These are phyloP conservation scores for Alternaria burnsii DNA, from an alignment of 2,329 filamentous ascomycete species.

Conservation along the genomic window DNA sequence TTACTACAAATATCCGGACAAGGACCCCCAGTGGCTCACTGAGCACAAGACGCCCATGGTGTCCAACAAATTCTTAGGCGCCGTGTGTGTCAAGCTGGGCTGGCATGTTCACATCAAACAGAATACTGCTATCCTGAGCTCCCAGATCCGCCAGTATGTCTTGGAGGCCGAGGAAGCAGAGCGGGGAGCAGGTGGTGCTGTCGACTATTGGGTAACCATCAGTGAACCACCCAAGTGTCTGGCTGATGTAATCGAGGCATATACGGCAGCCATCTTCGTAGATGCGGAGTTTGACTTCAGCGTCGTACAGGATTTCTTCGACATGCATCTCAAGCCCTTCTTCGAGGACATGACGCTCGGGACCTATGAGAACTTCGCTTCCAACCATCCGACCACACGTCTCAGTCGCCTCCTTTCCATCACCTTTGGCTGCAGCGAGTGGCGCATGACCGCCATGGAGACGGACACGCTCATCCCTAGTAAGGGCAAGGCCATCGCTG, in stretches of 20 bases:
- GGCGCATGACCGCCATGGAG: constrained; percentile 52
- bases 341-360: constrained; percentile 81
- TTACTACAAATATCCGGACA: constrained; percentile 77
- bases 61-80: constrained; percentile 91
- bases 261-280: constrained; percentile 89
- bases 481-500: constrained; percentile 63
- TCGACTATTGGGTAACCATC: constrained; percentile 72
- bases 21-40: constrained; percentile 94
- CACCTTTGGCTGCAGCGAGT: constrained; percentile 71
- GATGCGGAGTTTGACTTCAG: constrained; percentile 82
- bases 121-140: constrained; percentile 59
- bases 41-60: constrained; percentile 99
- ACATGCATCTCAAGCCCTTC: constrained; percentile 74
- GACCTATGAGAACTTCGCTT: constrained; percentile 82
- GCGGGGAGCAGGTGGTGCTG: constrained; percentile 57
- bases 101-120: constrained; percentile 77
- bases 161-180: constrained; percentile 65
- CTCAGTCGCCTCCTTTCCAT: constrained; percentile 70
- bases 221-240: constrained; percentile 76
- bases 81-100: constrained; percentile 77
- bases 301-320: constrained; percentile 79
- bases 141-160: constrained; percentile 64
- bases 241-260: constrained; percentile 88
- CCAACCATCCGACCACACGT: constrained; percentile 80
- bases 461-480: constrained; percentile 58